Evolutionary conservation across 2,329 filamentous ascomycete genomes (phyloP), one percentile per base, ranked within the genome.

Genomic region (Aspergillus phoenicis): DNA sequence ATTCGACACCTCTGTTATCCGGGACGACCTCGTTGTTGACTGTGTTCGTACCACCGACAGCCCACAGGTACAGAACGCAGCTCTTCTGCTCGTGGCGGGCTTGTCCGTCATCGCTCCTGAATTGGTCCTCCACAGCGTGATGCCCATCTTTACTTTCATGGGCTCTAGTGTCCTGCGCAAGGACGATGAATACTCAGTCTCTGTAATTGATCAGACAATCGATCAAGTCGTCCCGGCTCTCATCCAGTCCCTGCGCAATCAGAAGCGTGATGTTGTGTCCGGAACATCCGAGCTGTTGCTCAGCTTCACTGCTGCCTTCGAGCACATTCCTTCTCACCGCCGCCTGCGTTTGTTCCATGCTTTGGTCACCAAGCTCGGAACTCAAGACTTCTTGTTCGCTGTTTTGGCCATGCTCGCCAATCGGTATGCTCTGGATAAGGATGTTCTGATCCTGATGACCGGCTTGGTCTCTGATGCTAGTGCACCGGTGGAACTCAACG

Each of bases 121-220:
- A 74, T 81, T 96, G 52, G 91, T 99, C 3, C 83, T 99, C 60
- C 94, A 99, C 78, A 97, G 93, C 68, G 91, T 99, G 57, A 99
- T 99, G 95, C 95, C 95, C 11, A 94, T 99, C 56, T 99, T 99
- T 79, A 98, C 95, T 0, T 97, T 98, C 74, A 97, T 98, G 89
- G 93, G 94, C 45, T 90, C 89, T 47, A 97, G 91, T 3, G 89
- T 97, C 20, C 84, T 99, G 53, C 89, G 91, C 52, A 94, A 97
- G 78, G 92, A 91, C 68, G 96, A 99, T 70, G 94, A 98, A 69
- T 98, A 97, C 78, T 98, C 95, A 22, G 93, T 93, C 11, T 91
- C 97, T 74, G 94, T 99, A 33, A 94, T 97, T 60, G 92, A 96
- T 70, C 93, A 87, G 80, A 98, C 95, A 1, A 93, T 99, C 68